Evolutionary conservation across 306 rosid species (phyloP), one percentile per base, ranked within the genome.

Genomic region (Trifolium fragiferum): DNA sequence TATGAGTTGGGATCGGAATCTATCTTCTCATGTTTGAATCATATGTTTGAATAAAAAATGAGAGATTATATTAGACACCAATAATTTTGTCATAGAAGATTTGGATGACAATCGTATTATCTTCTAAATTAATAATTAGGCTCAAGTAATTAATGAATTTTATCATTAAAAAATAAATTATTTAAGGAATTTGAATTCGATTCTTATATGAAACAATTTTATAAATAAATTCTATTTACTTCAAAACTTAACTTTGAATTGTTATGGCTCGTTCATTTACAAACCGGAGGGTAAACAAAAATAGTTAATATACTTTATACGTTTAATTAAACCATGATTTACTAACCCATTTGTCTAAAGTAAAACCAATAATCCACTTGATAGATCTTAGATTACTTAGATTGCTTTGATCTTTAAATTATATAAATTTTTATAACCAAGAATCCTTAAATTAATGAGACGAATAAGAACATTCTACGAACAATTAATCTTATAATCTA

Each of bases 401-500:
- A 37, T 72, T 64, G 19, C 70, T 51, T 49, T 38, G 49, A 61
- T 80, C 23, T 51, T 59, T 65, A 54, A 5, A 37, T 68, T 65
- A 58, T 65, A 58, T 1, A 15, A 27, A 4, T 70, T 53, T 37
- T 71, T 51, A 63, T 74, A 3, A 23, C 14, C 20, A 74, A 27
- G 77, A 74, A 79, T 76, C 73, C 57, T 47, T 61, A 76, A 64
- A 46, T 74, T 77, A 16, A 61, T 73, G 76, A 74, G 70, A 67
- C 41, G 62, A 85, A 81, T 61, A 69, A 76, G 86, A 84, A 86
- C 82, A 84, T 86, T 76, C 83, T 70, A 70, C 62, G 63, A 78
- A 80, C 86, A 84, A 80, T 80, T 57, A 86, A 84, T 82, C 73
- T 74, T 51, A 15, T 78, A 73, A 70, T 73, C 74, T 76, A 30